Evolutionary conservation across 2,329 filamentous ascomycete genomes (phyloP), one percentile per base, ranked within the genome.

Genomic region (Fusarium sterilihyphosum): DNA sequence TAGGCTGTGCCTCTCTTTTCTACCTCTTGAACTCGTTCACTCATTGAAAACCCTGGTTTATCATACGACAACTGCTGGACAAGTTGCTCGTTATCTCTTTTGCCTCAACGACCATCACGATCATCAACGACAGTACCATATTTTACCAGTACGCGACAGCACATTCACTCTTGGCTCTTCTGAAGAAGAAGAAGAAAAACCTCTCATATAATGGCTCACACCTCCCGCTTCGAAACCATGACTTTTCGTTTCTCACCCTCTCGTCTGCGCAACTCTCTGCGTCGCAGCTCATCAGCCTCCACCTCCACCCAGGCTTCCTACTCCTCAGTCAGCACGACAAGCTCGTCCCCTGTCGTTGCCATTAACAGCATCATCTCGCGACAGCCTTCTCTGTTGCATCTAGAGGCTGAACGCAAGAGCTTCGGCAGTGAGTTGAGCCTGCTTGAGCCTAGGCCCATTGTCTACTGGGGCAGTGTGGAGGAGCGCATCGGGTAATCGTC

Each of bases 381-480:
- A n/a, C 88, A 89, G 74, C 87, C 88, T 18, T 89, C 87, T 24
- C 86, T 90, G 71, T 78, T 88, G n/a, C 85, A 87, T 76, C 82
- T 90, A 70, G 88, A 91, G 76, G 88, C 89, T 77, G 89, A 91
- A 81, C 86, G 85, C 73, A 83, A 82, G 76, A 85, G 81, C 74
- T 90, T 89, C 62, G 84, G 85, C 16, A 83, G 83, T 59, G 88
- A 89, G 76, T 83, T 91, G 14, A 85, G 84, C 74, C 83, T 92
- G 24, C 85, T 92, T 33, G 90, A 92, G 81, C 90, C 90, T 5
- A 83, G 90, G 49, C 90, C 90, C 17, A 85, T 91, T 41, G 88
- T 91, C 61, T 91, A 90, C 82, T 92, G 89, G 87, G 88, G 88
- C 73, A 88, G 90, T 44, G 80, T 92, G 54, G 90, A 91, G 81